Evolutionary conservation across 768 basidiomycete genomes (phyloP).

Genomic region (Pseudohyphozyma bogoriensis): DNA sequence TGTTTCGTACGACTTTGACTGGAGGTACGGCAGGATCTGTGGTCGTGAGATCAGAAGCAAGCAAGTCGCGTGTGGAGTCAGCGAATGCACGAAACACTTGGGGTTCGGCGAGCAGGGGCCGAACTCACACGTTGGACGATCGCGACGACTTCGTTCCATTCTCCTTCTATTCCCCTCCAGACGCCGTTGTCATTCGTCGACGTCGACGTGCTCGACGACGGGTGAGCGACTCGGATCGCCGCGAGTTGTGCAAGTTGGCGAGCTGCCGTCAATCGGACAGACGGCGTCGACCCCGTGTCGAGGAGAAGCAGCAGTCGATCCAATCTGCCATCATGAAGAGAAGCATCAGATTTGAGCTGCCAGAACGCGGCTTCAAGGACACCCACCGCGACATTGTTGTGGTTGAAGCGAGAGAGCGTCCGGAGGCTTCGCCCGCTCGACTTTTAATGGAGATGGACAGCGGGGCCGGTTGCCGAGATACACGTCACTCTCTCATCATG

Average conservation of each 20-base stretch:
- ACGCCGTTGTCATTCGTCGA: neutral
- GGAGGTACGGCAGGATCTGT: conserved; percentile 80
- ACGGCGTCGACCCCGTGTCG: conserved; percentile 83
- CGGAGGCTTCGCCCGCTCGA: no score
- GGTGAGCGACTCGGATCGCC: conserved; percentile 61
- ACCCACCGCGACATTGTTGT: no score
- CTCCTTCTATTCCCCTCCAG: conserved; percentile 39
- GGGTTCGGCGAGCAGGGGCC: neutral
- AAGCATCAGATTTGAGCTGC: neutral
- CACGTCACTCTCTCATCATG: no score
- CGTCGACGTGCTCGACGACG: conserved; percentile 21
- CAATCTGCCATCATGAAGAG: conserved; percentile 44
- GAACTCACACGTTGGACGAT: conserved; percentile 71
- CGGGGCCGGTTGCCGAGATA: no score
- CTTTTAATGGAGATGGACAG: no score
- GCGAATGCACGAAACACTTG: neutral
- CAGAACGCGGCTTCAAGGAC: no score
- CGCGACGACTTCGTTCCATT: conserved; percentile 82
- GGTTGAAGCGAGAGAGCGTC: no score
- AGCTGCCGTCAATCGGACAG: conserved; percentile 87
- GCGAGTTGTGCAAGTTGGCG: conserved; percentile 91
- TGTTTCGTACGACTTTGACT: conserved; percentile 86
- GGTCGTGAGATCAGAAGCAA: neutral
- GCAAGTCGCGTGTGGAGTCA: neutral
- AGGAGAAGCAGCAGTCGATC: conserved; percentile 92